Conservation (phyloP, 108 stramenopile species). For the Skeletonema potamos region DNA sequence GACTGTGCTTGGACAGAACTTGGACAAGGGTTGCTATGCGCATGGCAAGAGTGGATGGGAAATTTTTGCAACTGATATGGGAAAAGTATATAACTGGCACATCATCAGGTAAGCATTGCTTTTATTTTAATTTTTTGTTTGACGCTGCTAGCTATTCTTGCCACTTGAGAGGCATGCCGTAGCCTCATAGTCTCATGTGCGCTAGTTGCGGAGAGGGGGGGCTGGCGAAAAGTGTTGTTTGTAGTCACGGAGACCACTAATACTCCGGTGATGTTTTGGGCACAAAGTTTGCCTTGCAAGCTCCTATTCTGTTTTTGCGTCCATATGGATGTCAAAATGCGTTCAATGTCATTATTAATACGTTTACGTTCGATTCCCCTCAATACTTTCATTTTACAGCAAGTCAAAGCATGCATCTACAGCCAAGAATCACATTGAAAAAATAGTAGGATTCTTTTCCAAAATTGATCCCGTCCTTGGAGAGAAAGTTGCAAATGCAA, state of each 20-base stretch:
- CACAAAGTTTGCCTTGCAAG: neutral
- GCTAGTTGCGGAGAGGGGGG: constrained; percentile 1
- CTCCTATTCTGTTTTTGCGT: neutral
- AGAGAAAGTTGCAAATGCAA: constrained; percentile 48
- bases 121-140: neutral
- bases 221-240: neutral
- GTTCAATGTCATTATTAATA: neutral
- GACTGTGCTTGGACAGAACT: constrained; percentile 63
- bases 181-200: neutral
- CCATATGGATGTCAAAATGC: neutral
- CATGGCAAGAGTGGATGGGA: constrained; percentile 80
- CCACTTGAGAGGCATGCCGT: neutral
- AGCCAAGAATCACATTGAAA: constrained; percentile 61
- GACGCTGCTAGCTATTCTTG: neutral
- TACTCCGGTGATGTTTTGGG: neutral
- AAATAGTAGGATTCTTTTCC: constrained; percentile 57
- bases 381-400: constrained; percentile 27
- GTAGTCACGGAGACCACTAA: neutral
- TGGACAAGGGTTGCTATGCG: constrained; percentile 66
- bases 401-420: constrained; percentile 66
- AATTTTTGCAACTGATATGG: constrained; percentile 78
- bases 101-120: constrained; percentile 62
- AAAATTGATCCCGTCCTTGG: constrained; percentile 70
- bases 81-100: constrained; percentile 78
- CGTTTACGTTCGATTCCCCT: neutral